These are phyloP conservation scores for Mrakia hoshinonis DNA, from an alignment of 768 basidiomycete genomes.

Conservation along the genomic window DNA sequence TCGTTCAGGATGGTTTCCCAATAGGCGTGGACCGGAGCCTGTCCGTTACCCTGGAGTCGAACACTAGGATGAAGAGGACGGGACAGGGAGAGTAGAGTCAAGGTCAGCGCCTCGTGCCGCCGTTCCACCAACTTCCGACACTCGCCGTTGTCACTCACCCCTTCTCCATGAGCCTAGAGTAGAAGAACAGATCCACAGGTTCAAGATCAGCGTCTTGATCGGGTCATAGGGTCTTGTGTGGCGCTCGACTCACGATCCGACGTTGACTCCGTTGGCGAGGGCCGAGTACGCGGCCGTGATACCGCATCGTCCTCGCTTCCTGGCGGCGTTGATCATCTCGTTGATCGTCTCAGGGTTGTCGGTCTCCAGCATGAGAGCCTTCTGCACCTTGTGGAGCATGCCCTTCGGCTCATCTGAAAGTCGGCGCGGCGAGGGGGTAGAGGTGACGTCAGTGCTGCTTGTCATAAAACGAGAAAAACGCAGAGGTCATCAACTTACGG, in stretches of 20 bases:
- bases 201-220: too few relatives aligned
- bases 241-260: too few relatives aligned
- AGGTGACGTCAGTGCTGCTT: too few relatives aligned
- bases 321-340: slow-evolving; percentile 46
- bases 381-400: slow-evolving; percentile 57
- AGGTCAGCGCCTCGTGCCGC: slow-evolving; percentile 36
- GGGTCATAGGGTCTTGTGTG: too few relatives aligned
- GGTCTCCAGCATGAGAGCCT: slow-evolving; percentile 63
- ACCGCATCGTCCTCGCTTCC: slow-evolving; percentile 54
- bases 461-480: too few relatives aligned
- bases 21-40: slow-evolving; percentile 61
- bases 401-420: slow-evolving; percentile 64
- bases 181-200: too few relatives aligned
- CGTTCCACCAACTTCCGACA: too few relatives aligned
- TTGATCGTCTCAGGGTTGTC: slow-evolving; percentile 60
- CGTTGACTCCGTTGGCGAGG: slow-evolving; percentile 48
- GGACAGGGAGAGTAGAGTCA: not conserved
- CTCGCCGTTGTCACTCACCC: slow-evolving; percentile 32
- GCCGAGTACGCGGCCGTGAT: slow-evolving; percentile 63
- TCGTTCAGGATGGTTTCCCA: slow-evolving; percentile 63
- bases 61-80: not conserved
- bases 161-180: slow-evolving; percentile 72
- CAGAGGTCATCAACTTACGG: too few relatives aligned
- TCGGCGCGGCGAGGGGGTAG: too few relatives aligned
- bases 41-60: slow-evolving; percentile 15